These are phyloP conservation scores for Phytophthora hybrid DNA, from an alignment of 352 stramenopile genomes.

Conservation along the genomic window DNA sequence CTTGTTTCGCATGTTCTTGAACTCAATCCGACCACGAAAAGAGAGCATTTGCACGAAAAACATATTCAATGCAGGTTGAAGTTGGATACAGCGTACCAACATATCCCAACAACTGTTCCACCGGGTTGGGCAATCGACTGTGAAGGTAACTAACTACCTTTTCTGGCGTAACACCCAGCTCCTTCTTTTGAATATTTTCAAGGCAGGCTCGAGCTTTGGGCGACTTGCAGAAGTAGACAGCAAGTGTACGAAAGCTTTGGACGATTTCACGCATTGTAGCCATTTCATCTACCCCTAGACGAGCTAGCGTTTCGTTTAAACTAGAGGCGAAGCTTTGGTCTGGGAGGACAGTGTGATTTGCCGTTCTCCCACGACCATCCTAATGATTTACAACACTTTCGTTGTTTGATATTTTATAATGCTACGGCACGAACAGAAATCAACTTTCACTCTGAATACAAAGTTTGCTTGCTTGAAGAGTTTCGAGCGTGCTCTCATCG, in stretches of 20 bases:
- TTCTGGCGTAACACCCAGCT: not conserved
- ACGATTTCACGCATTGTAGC: constrained; percentile 17
- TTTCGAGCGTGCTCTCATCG: no score
- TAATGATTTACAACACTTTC: no score
- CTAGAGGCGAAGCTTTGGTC: no score
- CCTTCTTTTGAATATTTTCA: not conserved
- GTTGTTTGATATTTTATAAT: no score
- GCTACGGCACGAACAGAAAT: no score
- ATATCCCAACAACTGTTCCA: not conserved
- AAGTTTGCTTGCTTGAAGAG: no score
- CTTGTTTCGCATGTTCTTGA: not conserved
- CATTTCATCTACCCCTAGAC: constrained; percentile 7
- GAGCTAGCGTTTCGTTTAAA: constrained; percentile 2
- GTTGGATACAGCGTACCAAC: not conserved
- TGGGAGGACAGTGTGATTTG: no score
- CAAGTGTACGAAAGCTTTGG: constrained; percentile 15
- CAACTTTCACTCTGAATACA: no score
- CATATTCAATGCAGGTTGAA: not conserved
- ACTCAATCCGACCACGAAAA: not conserved
- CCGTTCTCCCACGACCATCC: no score
- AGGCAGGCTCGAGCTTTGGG: constrained; percentile 16
- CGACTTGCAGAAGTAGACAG: constrained; percentile 27
- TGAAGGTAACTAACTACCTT: not conserved
- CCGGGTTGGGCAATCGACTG: not conserved
- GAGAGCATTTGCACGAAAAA: not conserved